phyloP scores from a whole-genome alignment of 1,284 basidiomycete genomes.

The Quambalaria eucalypti region DNA sequence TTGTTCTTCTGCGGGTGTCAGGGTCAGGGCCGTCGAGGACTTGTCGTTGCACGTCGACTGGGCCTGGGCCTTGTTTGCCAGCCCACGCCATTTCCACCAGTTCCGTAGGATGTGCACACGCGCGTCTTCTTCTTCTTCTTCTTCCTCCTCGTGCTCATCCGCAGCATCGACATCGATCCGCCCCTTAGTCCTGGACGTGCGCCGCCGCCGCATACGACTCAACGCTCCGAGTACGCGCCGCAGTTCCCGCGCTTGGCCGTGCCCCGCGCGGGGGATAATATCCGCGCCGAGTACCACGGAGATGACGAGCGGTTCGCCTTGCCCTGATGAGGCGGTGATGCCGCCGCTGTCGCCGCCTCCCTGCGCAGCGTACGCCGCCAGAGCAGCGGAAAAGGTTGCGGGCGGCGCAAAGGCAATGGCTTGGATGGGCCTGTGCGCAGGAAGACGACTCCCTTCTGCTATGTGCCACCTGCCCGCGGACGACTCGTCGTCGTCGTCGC shows the following conservation, averaged over 20 bases:
- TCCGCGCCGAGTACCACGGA: constrained; percentile 37
- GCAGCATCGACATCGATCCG: background rate
- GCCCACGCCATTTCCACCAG: constrained; percentile 35
- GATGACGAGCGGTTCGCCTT: constrained; percentile 34
- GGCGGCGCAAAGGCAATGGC: constrained; percentile 44
- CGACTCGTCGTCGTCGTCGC: constrained; percentile 8
- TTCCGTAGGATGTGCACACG: constrained; percentile 34
- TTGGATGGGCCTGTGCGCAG: constrained; percentile 30
- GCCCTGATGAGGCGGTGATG: too few species aligned
- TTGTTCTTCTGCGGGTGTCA: background rate
- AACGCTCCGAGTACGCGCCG: constrained; percentile 43
- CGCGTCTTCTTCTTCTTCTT: constrained; percentile 22
- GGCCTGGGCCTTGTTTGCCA: background rate
- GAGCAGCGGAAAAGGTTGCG: constrained; percentile 34
- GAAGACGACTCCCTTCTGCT: constrained; percentile 27
- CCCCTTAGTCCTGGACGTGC: constrained; percentile 10
- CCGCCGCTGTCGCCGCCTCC: too few species aligned
- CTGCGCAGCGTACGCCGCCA: constrained; percentile 24
- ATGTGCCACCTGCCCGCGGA: constrained; percentile 36
- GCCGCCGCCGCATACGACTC: constrained; percentile 34
- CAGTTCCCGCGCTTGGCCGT: constrained; percentile 42
- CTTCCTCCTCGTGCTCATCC: constrained; percentile 2
- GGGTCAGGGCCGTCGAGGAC: constrained; percentile 1
- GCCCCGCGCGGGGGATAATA: constrained; percentile 39
- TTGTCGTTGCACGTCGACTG: too few species aligned